These are phyloP conservation scores for Rhizopogon rudus DNA, from an alignment of 768 basidiomycete genomes.

Conservation along the genomic window DNA sequence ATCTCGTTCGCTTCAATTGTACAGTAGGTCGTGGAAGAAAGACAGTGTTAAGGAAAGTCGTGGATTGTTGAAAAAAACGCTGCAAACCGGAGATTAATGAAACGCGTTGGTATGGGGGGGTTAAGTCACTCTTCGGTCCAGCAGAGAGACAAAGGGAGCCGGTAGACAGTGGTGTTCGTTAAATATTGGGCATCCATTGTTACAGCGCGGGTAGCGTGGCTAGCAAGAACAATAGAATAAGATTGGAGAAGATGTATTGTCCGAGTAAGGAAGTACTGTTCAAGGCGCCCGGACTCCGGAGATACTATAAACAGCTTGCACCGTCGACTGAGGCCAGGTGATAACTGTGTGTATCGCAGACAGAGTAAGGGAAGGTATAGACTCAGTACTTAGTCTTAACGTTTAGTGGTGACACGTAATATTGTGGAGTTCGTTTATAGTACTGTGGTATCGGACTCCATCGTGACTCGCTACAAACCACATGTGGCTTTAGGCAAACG, in stretches of 20 bases:
- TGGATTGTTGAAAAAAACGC: neutral
- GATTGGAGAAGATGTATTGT: conserved; percentile 11
- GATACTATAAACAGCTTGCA: too few relatives aligned
- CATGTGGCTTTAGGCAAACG: too few relatives aligned
- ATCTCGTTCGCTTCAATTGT: conserved; percentile 20
- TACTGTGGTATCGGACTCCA: too few relatives aligned
- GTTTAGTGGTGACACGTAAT: too few relatives aligned
- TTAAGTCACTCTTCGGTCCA: conserved; percentile 12
- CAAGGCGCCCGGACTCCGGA: too few relatives aligned
- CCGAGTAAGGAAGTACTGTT: conserved; percentile 17
- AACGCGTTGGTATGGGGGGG: conserved; percentile 1
- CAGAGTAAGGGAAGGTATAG: too few relatives aligned
- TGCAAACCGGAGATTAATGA: neutral
- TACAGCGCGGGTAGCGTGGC: neutral
- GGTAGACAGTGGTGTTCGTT: conserved; percentile 2
- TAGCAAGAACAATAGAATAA: conserved; percentile 18
- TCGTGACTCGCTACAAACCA: too few relatives aligned
- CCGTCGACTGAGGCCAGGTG: too few relatives aligned
- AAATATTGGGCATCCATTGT: conserved; percentile 10
- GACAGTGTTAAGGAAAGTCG: neutral
- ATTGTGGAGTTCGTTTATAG: too few relatives aligned
- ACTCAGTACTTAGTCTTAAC: too few relatives aligned
- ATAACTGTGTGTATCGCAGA: too few relatives aligned
- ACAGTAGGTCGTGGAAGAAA: conserved; percentile 12
- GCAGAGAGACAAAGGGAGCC: conserved; percentile 14